phyloP scores from a whole-genome alignment of 2,329 filamentous ascomycete genomes.

The Trichothecium sympodiale region DNA sequence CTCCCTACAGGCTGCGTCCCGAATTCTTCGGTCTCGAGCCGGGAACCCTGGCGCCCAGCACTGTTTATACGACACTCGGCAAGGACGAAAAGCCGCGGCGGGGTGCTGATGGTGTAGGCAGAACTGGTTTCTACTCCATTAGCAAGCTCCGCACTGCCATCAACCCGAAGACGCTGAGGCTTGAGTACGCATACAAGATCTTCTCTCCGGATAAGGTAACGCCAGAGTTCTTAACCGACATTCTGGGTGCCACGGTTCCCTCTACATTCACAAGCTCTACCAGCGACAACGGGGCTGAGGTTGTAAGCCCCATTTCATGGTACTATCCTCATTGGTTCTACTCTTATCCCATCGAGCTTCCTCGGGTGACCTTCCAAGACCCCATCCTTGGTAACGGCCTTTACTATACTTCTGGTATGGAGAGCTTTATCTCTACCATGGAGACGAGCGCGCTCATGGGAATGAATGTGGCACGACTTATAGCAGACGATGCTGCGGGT shows the following conservation, averaged over 20 bases:
- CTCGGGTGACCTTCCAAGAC: conserved; percentile 79
- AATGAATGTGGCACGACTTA: conserved; percentile 65
- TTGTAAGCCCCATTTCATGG: conserved; percentile 52
- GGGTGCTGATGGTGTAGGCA: conserved; percentile 52
- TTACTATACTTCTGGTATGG: conserved; percentile 68
- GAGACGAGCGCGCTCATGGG: conserved; percentile 92
- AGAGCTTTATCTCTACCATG: conserved; percentile 95
- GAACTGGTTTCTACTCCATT: conserved; percentile 74
- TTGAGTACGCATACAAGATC: conserved; percentile 54
- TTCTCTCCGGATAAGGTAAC: conserved; percentile 47
- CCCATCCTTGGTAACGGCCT: conserved; percentile 54
- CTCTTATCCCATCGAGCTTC: conserved; percentile 76
- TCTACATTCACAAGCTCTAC: conserved; percentile 21
- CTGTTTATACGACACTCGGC: conserved; percentile 73
- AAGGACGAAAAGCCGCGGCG: conserved; percentile 39
- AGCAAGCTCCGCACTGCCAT: conserved; percentile 56
- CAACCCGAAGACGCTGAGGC: conserved; percentile 44
- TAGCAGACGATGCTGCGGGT: conserved; percentile 47
- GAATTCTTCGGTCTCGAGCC: conserved; percentile 58
- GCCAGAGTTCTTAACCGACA: conserved; percentile 36
- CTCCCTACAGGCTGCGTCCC: conserved; percentile 60
- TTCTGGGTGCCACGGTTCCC: conserved; percentile 39
- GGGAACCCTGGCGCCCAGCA: conserved; percentile 52
- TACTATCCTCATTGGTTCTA: conserved; percentile 68
- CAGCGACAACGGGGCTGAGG: conserved; percentile 15